phyloP scores from a whole-genome alignment of 1,139 yeast genomes.

The Candida sanyaensis region DNA sequence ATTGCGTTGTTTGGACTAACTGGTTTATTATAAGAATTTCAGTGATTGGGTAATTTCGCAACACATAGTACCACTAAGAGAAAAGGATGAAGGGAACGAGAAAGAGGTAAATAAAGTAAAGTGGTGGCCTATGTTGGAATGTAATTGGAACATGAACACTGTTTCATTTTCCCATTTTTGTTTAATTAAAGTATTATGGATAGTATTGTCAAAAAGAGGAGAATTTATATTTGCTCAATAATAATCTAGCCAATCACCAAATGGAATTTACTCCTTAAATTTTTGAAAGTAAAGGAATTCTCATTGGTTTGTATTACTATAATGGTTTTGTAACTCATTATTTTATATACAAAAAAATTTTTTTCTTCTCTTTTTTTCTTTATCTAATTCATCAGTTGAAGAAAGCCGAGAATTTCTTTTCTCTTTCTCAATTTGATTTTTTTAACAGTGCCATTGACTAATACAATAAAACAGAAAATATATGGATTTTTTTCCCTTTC shows the following conservation, averaged over 20 bases:
- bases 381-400: conserved; percentile 25
- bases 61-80: too few relatives aligned
- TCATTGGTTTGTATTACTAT: not conserved
- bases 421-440: not conserved
- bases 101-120: too few relatives aligned
- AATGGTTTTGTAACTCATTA: too few relatives aligned
- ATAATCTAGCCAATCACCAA: not conserved
- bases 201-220: not conserved
- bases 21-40: too few relatives aligned
- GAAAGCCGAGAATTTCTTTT: conserved; percentile 4
- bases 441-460: not conserved
- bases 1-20: too few relatives aligned
- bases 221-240: not conserved
- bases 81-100: too few relatives aligned
- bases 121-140: too few relatives aligned
- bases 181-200: not conserved
- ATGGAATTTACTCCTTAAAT: not conserved
- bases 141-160: too few relatives aligned
- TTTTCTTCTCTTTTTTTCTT: conserved; percentile 6
- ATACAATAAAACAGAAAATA: not conserved
- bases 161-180: too few relatives aligned
- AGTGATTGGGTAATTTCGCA: too few relatives aligned
- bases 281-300: not conserved
- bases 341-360: too few relatives aligned
- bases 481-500: too few relatives aligned